Percentiles rank a stretch among this genome's conserved stretches.
Evolutionary conservation across 2,329 filamentous ascomycete species (phyloP).

Genomic region (Pseudogymnoascus sp.): DNA sequence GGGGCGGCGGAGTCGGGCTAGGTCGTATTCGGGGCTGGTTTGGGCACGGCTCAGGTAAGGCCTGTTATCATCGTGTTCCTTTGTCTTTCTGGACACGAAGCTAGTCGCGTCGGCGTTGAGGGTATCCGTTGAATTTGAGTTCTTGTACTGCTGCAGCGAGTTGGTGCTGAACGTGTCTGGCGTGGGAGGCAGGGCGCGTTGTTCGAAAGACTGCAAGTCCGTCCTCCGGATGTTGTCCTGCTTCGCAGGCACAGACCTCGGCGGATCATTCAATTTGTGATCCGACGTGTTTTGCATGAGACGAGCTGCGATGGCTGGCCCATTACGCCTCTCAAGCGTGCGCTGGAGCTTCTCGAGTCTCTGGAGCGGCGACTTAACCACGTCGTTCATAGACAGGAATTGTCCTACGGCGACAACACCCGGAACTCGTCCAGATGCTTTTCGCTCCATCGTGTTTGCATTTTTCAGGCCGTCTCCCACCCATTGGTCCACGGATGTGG

Average conservation of each 20-base stretch:
- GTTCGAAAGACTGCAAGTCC: constrained; percentile 25
- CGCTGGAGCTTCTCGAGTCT: constrained; percentile 39
- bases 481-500: constrained; percentile 20
- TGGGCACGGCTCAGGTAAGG: background rate
- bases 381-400: constrained; percentile 38
- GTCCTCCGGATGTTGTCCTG: constrained; percentile 11
- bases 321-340: constrained; percentile 19
- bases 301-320: background rate
- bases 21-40: background rate
- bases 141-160: constrained; percentile 36
- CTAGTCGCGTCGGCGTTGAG: constrained; percentile 18
- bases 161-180: constrained; percentile 29
- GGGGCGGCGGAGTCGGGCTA: constrained; percentile 16
- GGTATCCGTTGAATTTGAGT: constrained; percentile 43
- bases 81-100: background rate
- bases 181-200: constrained; percentile 27
- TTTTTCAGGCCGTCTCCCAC: constrained; percentile 9
- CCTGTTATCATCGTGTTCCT: background rate
- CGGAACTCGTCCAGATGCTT: background rate
- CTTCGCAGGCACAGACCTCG: constrained; percentile 16
- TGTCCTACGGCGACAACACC: constrained; percentile 19
- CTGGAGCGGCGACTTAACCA: constrained; percentile 44
- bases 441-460: constrained; percentile 26
- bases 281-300: background rate
- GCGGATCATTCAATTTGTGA: constrained; percentile 9